These are phyloP conservation scores for Solanum corneliomulleri DNA, from an alignment of 257 asterid genomes.

Conservation along the genomic window DNA sequence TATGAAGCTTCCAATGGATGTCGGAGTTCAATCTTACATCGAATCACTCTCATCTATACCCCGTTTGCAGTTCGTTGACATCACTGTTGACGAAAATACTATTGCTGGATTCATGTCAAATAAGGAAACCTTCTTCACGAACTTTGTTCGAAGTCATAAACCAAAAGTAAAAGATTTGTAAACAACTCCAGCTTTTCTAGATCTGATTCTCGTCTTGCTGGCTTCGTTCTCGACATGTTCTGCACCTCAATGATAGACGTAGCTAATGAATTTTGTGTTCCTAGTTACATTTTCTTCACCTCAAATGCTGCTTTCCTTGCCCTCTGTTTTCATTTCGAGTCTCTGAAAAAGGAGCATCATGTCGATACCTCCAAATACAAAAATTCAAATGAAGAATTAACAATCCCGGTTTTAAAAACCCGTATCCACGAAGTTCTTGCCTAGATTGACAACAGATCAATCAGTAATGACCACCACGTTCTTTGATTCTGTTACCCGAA, in stretches of 20 bases:
- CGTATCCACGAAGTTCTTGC: conserved; percentile 17
- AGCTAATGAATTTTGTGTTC: conserved; percentile 24
- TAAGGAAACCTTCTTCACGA: background rate
- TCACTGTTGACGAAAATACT: background rate
- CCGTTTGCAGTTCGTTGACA: background rate
- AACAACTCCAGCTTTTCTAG: background rate
- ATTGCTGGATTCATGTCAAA: background rate
- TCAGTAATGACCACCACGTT: background rate
- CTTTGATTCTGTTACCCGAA: background rate
- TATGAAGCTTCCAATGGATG: conserved; percentile 6
- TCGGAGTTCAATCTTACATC: background rate
- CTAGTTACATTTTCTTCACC: conserved; percentile 20
- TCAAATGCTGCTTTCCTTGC: conserved; percentile 18
- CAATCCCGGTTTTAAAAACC: conserved; percentile 5
- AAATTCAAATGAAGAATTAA: background rate
- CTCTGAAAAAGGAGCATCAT: background rate
- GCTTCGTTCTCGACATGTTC: conserved; percentile 30
- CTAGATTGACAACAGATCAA: background rate
- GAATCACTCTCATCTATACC: background rate
- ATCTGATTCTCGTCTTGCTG: background rate
- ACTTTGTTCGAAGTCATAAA: background rate
- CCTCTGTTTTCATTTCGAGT: background rate
- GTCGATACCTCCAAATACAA: background rate
- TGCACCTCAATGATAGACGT: conserved; percentile 17
- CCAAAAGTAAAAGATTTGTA: background rate